Conservation (phyloP, 495 filamentous ascomycete species). For the Cercophora scortea region DNA sequence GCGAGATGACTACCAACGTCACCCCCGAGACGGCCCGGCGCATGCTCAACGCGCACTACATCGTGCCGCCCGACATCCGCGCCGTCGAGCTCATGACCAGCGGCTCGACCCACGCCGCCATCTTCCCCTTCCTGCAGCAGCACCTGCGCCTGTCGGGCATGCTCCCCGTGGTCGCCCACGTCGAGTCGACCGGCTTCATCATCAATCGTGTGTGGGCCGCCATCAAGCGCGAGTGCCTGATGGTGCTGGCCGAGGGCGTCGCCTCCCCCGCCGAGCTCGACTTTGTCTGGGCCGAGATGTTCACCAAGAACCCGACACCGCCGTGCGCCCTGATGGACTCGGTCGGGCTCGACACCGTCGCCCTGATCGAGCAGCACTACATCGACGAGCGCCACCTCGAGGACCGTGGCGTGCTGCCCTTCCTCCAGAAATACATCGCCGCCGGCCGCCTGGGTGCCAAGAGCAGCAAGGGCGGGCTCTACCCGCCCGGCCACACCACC, state of each 20-base stretch:
- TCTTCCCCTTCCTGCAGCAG: constrained; percentile 36
- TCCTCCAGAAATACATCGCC: constrained; percentile 31
- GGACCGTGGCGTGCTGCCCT: constrained; percentile 25
- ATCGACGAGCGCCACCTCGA: constrained; percentile 36
- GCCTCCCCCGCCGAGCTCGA: constrained; percentile 42
- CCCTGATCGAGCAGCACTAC: constrained; percentile 30
- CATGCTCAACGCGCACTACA: constrained; percentile 43
- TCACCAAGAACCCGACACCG: constrained; percentile 9
- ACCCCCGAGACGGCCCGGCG: constrained; percentile 22
- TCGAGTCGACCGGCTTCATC: constrained; percentile 49
- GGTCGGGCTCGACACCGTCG: constrained; percentile 47
- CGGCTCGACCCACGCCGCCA: constrained; percentile 35
- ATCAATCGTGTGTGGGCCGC: constrained; percentile 54
- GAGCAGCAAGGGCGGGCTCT: constrained; percentile 20
- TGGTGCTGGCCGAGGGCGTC: constrained; percentile 44
- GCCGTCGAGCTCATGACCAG: constrained; percentile 51
- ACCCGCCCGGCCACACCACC: constrained; percentile 15
- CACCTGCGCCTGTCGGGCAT: constrained; percentile 34
- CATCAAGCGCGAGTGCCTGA: constrained; percentile 45
- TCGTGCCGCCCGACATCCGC: constrained; percentile 41
- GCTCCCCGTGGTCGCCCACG: constrained; percentile 27
- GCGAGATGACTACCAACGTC: constrained; percentile 40
- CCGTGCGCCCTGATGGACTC: constrained; percentile 20
- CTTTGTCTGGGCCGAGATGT: constrained; percentile 32
- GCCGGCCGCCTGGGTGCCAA: constrained; percentile 29